A percentile compares a stretch with the other conserved stretches of the same genome.
Conservation (phyloP, 257 asterid genomes). For the Agastache rugosa region DNA sequence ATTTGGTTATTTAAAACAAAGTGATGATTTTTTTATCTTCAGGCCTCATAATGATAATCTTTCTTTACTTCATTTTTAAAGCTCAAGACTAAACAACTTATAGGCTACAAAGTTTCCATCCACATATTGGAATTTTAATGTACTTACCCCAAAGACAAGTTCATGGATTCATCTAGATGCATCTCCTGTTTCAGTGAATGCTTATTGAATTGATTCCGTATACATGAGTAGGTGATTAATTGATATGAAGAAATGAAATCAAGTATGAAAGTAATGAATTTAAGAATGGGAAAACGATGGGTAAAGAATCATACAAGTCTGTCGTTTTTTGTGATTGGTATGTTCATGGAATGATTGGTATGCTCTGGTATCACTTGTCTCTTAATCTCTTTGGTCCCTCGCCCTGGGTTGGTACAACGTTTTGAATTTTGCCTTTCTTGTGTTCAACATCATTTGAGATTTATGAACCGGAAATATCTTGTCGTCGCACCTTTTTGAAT, state of each 20-base stretch:
- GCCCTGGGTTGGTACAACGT: not conserved
- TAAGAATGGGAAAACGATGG: not conserved
- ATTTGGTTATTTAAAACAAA: not conserved
- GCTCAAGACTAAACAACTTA: not conserved
- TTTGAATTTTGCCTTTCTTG: not conserved
- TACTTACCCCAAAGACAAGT: not conserved
- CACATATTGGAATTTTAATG: not conserved
- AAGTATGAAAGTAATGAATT: not conserved
- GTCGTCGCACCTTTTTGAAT: not conserved
- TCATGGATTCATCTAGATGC: not conserved
- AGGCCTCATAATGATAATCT: not conserved
- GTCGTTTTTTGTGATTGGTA: too few relatives aligned
- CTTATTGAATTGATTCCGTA: not conserved
- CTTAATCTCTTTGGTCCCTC: not conserved
- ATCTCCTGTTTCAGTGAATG: not conserved
- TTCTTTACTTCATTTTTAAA: not conserved
- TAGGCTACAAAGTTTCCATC: constrained; percentile 5
- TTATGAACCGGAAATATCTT: not conserved
- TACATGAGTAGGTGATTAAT: not conserved
- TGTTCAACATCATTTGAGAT: not conserved
- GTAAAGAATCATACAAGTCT: too few relatives aligned
- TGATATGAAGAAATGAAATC: not conserved
- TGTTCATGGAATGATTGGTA: too few relatives aligned
- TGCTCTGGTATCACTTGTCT: not conserved
- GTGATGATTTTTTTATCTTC: not conserved